Conservation (phyloP, 208 protist genomes). For the Vickermania ingenoplastis region DNA sequence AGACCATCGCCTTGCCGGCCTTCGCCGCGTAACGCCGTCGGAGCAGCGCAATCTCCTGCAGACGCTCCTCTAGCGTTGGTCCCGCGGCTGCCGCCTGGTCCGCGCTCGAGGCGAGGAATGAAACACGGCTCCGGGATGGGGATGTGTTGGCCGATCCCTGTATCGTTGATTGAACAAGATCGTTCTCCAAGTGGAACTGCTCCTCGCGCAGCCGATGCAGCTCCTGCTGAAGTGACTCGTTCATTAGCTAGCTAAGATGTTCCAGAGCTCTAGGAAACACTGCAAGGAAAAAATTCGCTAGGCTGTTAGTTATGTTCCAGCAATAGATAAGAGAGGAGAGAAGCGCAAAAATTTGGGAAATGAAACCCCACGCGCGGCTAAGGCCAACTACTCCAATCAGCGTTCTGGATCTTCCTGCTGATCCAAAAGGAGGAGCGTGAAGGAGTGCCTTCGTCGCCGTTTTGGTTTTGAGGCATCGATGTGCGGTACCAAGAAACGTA, state of each 20-base stretch:
- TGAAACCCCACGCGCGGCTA: too few relatives aligned
- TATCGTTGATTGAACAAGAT: constrained; percentile 1
- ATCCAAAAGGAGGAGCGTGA: too few relatives aligned
- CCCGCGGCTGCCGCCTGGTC: neutral
- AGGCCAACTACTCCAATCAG: too few relatives aligned
- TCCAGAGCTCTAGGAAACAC: too few relatives aligned
- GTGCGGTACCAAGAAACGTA: too few relatives aligned
- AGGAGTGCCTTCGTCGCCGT: too few relatives aligned
- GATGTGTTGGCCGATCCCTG: neutral
- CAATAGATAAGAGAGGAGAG: too few relatives aligned
- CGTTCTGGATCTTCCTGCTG: too few relatives aligned
- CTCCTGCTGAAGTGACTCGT: constrained; percentile 14
- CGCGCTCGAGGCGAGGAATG: neutral
- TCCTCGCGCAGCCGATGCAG: constrained; percentile 19
- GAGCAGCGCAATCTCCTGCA: constrained; percentile 35
- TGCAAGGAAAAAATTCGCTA: too few relatives aligned
- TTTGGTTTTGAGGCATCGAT: too few relatives aligned
- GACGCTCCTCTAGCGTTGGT: constrained; percentile 14
- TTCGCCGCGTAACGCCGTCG: constrained; percentile 33
- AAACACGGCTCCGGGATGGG: neutral
- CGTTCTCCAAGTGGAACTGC: constrained; percentile 18
- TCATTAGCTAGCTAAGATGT: constrained; percentile 9
- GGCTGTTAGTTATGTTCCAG: too few relatives aligned
- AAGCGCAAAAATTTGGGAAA: too few relatives aligned
- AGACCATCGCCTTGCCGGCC: constrained; percentile 36